These are phyloP conservation scores for Tolypocladium pustulatum DNA, from an alignment of 2,329 filamentous ascomycete species.

Conservation along the genomic window DNA sequence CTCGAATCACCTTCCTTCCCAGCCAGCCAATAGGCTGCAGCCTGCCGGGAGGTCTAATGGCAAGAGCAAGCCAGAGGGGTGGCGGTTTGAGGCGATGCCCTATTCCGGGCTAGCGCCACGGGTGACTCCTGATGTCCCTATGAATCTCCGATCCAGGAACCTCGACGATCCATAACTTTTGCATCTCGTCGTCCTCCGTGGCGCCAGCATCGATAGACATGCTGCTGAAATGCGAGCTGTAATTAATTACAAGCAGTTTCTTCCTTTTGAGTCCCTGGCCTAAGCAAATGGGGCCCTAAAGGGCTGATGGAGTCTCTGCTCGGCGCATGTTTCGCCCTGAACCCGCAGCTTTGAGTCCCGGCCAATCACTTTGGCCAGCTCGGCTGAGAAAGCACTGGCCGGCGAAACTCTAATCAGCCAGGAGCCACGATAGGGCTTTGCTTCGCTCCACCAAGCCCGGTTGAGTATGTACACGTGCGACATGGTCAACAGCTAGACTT, in stretches of 20 bases:
- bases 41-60: neutral
- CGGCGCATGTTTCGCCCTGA: too few relatives aligned
- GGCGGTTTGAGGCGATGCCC: neutral
- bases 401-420: neutral
- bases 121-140: conserved; percentile 9
- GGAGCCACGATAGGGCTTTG: neutral
- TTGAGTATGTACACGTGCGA: too few relatives aligned
- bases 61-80: neutral
- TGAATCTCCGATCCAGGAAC: conserved; percentile 9
- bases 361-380: neutral
- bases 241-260: too few relatives aligned
- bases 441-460: neutral
- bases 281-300: too few relatives aligned
- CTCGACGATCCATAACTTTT: neutral
- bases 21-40: too few relatives aligned
- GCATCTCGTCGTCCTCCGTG: too few relatives aligned
- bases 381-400: neutral
- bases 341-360: neutral
- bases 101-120: conserved; percentile 7
- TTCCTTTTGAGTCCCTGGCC: neutral
- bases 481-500: neutral
- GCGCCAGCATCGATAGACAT: too few relatives aligned
- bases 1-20: neutral
- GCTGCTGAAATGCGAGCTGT: too few relatives aligned
- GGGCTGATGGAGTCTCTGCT: neutral